These are phyloP conservation scores for Salvia miltiorrhiza DNA, from an alignment of 257 asterid genomes.

Conservation along the genomic window DNA sequence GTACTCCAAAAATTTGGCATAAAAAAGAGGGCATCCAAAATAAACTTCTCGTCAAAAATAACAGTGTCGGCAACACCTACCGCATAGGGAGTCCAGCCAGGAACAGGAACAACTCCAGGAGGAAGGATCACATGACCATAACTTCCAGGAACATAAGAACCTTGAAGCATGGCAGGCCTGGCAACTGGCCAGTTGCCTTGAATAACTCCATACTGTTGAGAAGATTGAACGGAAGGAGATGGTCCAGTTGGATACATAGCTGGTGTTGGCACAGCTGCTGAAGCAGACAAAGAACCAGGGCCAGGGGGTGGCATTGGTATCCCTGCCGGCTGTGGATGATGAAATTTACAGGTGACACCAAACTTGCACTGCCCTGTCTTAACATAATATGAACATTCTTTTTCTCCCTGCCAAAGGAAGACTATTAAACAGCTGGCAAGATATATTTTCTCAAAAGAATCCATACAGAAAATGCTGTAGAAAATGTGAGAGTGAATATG, in stretches of 20 bases:
- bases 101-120: constrained; percentile 72
- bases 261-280: constrained; percentile 50
- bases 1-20: constrained; percentile 22
- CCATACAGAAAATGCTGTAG: constrained; percentile 12
- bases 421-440: constrained; percentile 23
- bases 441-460: constrained; percentile 16
- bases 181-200: constrained; percentile 87
- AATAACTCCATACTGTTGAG: constrained; percentile 78
- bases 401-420: constrained; percentile 73
- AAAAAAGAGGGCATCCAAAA: background rate
- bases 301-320: constrained; percentile 48
- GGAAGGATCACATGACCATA: constrained; percentile 74
- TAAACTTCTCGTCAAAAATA: constrained; percentile 10
- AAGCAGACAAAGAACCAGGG: constrained; percentile 50
- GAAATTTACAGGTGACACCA: constrained; percentile 88
- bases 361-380: constrained; percentile 94
- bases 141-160: constrained; percentile 70
- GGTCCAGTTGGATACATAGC: constrained; percentile 55
- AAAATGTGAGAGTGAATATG: constrained; percentile 8
- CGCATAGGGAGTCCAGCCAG: constrained; percentile 87
- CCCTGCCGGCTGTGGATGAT: constrained; percentile 94
- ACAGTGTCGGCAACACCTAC: constrained; percentile 34
- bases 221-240: constrained; percentile 65
- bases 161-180: constrained; percentile 68
- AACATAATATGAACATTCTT: constrained; percentile 79